Evolutionary conservation across 345 rosid genomes (phyloP).

Genomic region (Dipteronia sinensis): DNA sequence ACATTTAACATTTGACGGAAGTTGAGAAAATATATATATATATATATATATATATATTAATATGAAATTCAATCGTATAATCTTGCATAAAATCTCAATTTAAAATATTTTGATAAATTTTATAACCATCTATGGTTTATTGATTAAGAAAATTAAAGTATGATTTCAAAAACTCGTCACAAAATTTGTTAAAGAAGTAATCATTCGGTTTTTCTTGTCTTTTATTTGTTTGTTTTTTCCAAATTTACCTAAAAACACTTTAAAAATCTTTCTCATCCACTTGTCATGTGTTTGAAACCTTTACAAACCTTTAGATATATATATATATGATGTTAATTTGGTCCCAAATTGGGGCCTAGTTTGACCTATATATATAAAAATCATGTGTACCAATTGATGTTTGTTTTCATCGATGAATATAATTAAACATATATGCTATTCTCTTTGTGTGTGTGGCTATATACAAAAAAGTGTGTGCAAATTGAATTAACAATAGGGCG

Average conservation of each 20-base stretch:
- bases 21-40: no score
- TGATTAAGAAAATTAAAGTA: no score
- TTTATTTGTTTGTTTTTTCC: no score
- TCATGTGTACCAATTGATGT: background rate
- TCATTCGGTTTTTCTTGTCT: background rate
- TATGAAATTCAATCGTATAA: no score
- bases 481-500: constrained; percentile 3
- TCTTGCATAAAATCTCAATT: no score
- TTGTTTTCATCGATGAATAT: background rate
- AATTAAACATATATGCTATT: background rate
- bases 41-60: no score
- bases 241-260: background rate
- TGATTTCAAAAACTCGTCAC: background rate
- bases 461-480: constrained; percentile 5
- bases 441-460: background rate
- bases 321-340: background rate
- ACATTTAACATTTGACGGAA: no score
- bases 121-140: no score
- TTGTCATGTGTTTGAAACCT: background rate
- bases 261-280: constrained; percentile 11
- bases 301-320: constrained; percentile 12
- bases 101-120: no score
- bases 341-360: constrained; percentile 7
- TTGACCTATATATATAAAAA: constrained; percentile 15
- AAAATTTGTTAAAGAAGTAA: background rate